Base-by-base conservation (phyloP, 2,329 filamentous ascomycete genomes). In the Penicillium sp. region DNA sequence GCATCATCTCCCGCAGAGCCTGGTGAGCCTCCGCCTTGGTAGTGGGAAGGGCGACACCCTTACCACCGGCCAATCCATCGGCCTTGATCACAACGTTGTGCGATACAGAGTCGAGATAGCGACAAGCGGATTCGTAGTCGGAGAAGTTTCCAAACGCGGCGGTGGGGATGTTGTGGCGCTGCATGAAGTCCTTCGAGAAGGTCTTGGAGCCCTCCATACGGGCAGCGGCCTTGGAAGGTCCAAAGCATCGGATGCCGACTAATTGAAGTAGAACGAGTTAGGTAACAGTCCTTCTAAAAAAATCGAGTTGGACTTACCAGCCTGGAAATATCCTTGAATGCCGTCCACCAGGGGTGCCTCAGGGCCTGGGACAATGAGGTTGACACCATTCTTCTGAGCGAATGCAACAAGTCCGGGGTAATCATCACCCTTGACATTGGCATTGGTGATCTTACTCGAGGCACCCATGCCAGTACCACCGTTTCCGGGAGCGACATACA, bases 181-280 rank as follows among this genome's bases (percentile, higher is more conserved):
- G 88, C 94, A 97, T 99, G 71, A 97, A 97, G 74, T 97, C 92
- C 73, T 99, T 99, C 59, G 90, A 92, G 74, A 95, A 97, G 11
- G 93, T 90, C 81, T 99, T 99, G 78, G 90, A 95, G 57, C 94
- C 94, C 76, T 99, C 94, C 83, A 99, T 90, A 43, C 85, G 84
- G 18, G 94, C 92, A 22, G 94, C 93, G 47, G 85, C 85, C 76
- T 89, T 86, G 54, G 87, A 89, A 5, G 94, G 94, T 2, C 93
- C 94, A 69, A 97, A 97, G 74, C 86, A 88, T 65, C 85, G 83
- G 70, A 96, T 91, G 46, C 88, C 87, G 48, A 83, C 87, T 80
- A 23, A 54, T 51, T 40, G 11, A 50, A n/a, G 18, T 20, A 23
- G 35, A 11, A 26, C 12, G 25, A 55, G 18, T 56, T 40, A 66